Percentiles rank a stretch among this genome's conserved stretches.
Conservation (phyloP, 2,329 filamentous ascomycete species). For the Diaporthe vaccinii region DNA sequence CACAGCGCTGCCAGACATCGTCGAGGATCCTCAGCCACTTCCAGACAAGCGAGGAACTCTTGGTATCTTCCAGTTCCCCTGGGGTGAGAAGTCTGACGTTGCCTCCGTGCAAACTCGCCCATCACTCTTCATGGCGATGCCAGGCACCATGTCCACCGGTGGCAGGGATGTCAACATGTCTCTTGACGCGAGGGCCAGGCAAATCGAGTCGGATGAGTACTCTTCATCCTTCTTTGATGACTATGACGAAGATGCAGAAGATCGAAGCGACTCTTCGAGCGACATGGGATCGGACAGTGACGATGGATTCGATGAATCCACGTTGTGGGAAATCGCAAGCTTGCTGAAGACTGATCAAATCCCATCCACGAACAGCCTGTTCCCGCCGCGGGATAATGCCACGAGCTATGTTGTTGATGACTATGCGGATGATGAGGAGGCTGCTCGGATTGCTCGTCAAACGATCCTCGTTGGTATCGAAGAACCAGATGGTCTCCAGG, state of each 20-base stretch:
- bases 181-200: slow-evolving; percentile 51
- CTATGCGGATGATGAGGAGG: slow-evolving; percentile 49
- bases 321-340: slow-evolving; percentile 74
- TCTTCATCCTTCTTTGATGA: slow-evolving; percentile 72
- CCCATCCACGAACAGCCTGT: slow-evolving; percentile 65
- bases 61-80: slow-evolving; percentile 76
- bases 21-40: slow-evolving; percentile 72
- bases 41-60: slow-evolving; percentile 70
- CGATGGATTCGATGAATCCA: slow-evolving; percentile 72
- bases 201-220: slow-evolving; percentile 57
- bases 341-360: slow-evolving; percentile 66
- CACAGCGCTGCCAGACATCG: slow-evolving; percentile 73
- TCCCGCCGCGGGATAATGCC: slow-evolving; percentile 51
- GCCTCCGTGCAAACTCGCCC: slow-evolving; percentile 58
- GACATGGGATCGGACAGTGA: slow-evolving; percentile 54
- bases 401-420: slow-evolving; percentile 49
- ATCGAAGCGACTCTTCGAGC: slow-evolving; percentile 53
- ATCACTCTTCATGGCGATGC: slow-evolving; percentile 60
- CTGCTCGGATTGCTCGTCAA: slow-evolving; percentile 44
- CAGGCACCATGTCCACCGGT: slow-evolving; percentile 64
- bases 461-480: slow-evolving; percentile 52
- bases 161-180: slow-evolving; percentile 49
- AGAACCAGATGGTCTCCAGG: slow-evolving; percentile 45
- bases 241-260: slow-evolving; percentile 66
- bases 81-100: slow-evolving; percentile 73